Evolutionary conservation across 371 early-diverging fungal genomes (phyloP), one percentile per base, ranked within the genome.

Genomic region (Haplosporangium sp.): DNA sequence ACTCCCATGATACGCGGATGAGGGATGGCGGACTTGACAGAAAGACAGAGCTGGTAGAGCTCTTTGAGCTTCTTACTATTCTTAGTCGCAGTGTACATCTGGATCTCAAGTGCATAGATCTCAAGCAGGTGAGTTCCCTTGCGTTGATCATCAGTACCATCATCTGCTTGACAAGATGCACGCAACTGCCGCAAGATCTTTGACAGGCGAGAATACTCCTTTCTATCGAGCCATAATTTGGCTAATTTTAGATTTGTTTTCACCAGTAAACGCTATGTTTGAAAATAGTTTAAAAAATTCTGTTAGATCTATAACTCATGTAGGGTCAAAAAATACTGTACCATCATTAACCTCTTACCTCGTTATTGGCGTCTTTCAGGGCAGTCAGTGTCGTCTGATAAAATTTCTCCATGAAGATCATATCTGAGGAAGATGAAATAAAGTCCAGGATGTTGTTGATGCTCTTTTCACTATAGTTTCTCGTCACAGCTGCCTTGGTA

Each of bases 1-100:
- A 97, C 93, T 42, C 96, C 98, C 96, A 97, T 96, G 83, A 97
- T 96, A 20, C 96, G 88, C 42, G 98, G 98, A 77, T 97, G 97
- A 3, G 98, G 96, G 40, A 97, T 96, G 15, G 98, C 98, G 1
- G 96, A 96, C 79, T 94, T 94, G 66, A 98, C 94, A 44, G 87
- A 85, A 38, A 95, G 73, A 75, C 96, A 95, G 82, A 95, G 94
- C 65, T 95, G 92, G 76, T 97, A 98, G 37, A 96, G 77, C 42
- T 88, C 91, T 88, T 96, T 96, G 19, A 96, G 86, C 76, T 95
- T 95, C 73, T 95, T 94, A 77, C 88, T 94, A 76, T 96, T 93
- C 81, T 94, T 93, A 8, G 92, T 94, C 66, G 90, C 94, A 0
- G 96, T 95, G 77, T 95, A 92, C 95, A 96, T 94, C 84, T 97